Base-by-base conservation (phyloP, 2,329 filamentous ascomycete genomes). In the Epicoccum sorghinum region DNA sequence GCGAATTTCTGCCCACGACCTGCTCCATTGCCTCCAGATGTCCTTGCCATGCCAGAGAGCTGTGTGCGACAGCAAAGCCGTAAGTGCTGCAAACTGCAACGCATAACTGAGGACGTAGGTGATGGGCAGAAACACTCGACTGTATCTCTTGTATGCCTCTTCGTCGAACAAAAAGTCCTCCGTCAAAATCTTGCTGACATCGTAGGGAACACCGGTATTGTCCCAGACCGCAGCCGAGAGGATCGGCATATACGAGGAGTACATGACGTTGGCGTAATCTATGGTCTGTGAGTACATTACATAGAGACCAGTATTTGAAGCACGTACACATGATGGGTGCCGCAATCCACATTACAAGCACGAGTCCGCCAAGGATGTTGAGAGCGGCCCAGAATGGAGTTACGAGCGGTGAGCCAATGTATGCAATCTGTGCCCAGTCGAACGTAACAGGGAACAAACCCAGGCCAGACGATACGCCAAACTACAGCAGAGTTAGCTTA, bases 101-200 rank as follows among this genome's bases (percentile, higher is more conserved):
- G 88, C 91, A 63, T 96, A 96, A 68, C 90, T 93, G 36, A 96
- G 80, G 18, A 93, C 89, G 68, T 95, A 96, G 0, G 91, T 95
- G 56, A 95, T 91, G 1, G 91, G 90, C 7, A 96, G 77, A 61
- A 93, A 96, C 1, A 96, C 89, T 14, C 89, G 85, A 63, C 90
- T 93, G 75, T 96, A 96, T n/a, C 81, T 83, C 42, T 86, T 80
- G 73, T 96, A 96, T 14, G 90, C 89, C 18, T 86, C 82, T 55
- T 83, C 80, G 67, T 96, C 89, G 65, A 96, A 93, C 32, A 91
- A 70, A 58, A 92, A 95, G 37, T 93, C 87, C 0, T 83, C 62
- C 0, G 90, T 93, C 37, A 96, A 78, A 36, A 96, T 92, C 62
- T 84, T 89, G 74, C 85, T 87, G 46, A 96, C 91, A 63, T 96